Base-by-base conservation (phyloP, 148 eudicot genomes). In the Suaeda aralocaspica region DNA sequence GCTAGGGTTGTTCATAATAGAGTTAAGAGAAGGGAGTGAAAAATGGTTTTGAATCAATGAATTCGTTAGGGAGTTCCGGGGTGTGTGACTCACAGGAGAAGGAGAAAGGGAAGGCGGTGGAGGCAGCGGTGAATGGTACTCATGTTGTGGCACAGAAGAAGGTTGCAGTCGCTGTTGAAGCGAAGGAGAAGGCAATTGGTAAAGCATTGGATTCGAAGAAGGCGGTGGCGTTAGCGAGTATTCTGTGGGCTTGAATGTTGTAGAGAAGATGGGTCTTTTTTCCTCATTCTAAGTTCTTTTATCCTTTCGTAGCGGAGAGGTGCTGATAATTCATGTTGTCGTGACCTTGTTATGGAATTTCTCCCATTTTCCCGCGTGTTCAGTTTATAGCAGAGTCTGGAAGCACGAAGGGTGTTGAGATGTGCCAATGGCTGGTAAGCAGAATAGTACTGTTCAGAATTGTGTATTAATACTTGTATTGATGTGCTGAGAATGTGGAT, bases 91-190 rank as follows among this genome's bases (percentile, higher is more conserved):
- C 49, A 16, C 59, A 22, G 42, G 70, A 65, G 44, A 70, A 36
- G 44, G 56, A n/a, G n/a, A 68, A 67, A 49, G 57, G 55, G 19
- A 81, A 72, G 36, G 51, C 28, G 0, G 24, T 72, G 44, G 86
- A 78, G 74, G 73, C 70, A 39, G 76, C 44, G 63, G 76, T 41
- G 68, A 78, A 72, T 45, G 84, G 75, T 58, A 88, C 71, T 2
- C 67, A 73, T 58, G 74, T 52, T 72, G 80, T 56, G 57, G 79
- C 76, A 73, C 78, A 73, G 82, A 81, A 74, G 83, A 88, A 83
- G 75, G 28, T 70, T 66, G 68, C 50, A 6, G 52, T 53, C 49
- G 88, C 80, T 2, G 30, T 26, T 9, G 79, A 79, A 69, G 87
- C 85, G 3, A 86, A 81, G 77, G 88, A 78, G 64, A 78, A 81